Conservation (phyloP, 2,329 filamentous ascomycete species). For the Penicillium sclerotigenum region DNA sequence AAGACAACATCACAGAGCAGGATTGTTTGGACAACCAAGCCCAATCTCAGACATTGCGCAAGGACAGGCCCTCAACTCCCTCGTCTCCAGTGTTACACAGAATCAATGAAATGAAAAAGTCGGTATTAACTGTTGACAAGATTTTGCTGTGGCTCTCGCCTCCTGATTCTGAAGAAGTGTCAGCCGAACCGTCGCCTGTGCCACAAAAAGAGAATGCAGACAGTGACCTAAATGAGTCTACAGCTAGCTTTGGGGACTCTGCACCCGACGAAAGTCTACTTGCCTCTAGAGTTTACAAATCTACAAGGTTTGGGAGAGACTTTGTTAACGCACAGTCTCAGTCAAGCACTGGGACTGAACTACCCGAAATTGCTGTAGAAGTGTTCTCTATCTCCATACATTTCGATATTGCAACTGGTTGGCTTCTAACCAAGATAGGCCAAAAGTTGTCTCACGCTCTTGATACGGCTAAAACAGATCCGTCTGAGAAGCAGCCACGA, state of each 20-base stretch:
- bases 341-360: not conserved
- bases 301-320: conserved; percentile 19
- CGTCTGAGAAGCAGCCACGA: conserved; percentile 2
- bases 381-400: conserved; percentile 31
- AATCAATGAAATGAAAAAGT: conserved; percentile 32
- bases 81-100: conserved; percentile 20
- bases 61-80: conserved; percentile 16
- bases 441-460: conserved; percentile 30
- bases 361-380: conserved; percentile 30
- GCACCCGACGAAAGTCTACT: conserved; percentile 23
- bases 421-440: conserved; percentile 39
- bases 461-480: conserved; percentile 10
- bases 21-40: conserved; percentile 3
- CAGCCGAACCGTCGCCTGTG: conserved; percentile 6
- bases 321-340: conserved; percentile 2
- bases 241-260: conserved; percentile 21
- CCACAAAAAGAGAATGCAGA: conserved; percentile 13
- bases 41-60: conserved; percentile 9
- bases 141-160: conserved; percentile 39
- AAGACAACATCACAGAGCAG: conserved; percentile 14
- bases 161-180: conserved; percentile 6
- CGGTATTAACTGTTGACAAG: conserved; percentile 35
- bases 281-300: conserved; percentile 23
- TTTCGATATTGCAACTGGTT: conserved; percentile 43
- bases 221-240: conserved; percentile 23